These are phyloP conservation scores for Solanum chmielewskii DNA, from an alignment of 257 asterid species.

Conservation along the genomic window DNA sequence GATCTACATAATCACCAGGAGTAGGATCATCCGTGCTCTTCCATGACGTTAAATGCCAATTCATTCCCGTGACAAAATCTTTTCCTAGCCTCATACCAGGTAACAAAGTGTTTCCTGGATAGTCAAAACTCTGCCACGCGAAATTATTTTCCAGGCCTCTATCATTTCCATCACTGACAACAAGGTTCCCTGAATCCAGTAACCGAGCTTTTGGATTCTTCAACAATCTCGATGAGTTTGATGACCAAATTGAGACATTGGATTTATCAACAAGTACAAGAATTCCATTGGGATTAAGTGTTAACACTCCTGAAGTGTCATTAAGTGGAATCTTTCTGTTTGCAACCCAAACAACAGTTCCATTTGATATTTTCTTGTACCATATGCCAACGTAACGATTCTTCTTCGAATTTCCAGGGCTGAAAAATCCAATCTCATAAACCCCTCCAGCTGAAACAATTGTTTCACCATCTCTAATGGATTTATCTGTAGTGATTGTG, in stretches of 20 bases:
- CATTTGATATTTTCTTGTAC: neutral
- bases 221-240: neutral
- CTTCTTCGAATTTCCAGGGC: neutral
- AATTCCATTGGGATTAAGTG: neutral
- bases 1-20: neutral
- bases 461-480: neutral
- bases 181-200: constrained; percentile 1
- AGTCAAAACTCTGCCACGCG: constrained; percentile 12
- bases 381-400: constrained; percentile 1
- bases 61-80: neutral
- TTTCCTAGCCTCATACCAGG: constrained; percentile 10
- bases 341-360: neutral
- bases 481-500: neutral
- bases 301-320: neutral
- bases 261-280: neutral
- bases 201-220: neutral
- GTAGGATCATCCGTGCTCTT: constrained; percentile 11
- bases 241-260: neutral
- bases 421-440: constrained; percentile 2
- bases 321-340: neutral
- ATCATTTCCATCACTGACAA: neutral
- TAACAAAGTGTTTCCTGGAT: neutral
- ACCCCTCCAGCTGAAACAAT: neutral
- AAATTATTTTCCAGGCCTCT: neutral
- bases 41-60: neutral